These are phyloP conservation scores for Dactylis glomerata DNA, from an alignment of 176 grass and related monocot genomes.

Conservation along the genomic window DNA sequence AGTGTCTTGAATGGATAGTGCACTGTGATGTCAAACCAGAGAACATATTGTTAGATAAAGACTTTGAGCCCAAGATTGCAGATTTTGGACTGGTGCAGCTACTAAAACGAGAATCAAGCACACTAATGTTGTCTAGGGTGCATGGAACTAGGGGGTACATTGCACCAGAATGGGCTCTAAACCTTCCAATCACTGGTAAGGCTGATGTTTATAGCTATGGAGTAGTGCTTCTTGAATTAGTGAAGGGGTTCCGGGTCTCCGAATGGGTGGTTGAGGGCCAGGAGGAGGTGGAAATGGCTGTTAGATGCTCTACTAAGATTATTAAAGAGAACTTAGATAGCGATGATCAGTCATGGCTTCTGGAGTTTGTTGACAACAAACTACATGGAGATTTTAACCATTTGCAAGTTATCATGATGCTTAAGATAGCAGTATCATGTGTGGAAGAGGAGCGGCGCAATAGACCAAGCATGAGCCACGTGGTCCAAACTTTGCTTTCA, in stretches of 20 bases:
- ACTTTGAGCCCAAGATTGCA: conserved; percentile 52
- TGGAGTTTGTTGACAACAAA: conserved; percentile 38
- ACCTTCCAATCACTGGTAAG: conserved; percentile 54
- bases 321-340: conserved; percentile 36
- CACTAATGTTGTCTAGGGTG: conserved; percentile 30
- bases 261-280: conserved; percentile 9
- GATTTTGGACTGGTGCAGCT: conserved; percentile 69
- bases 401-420: conserved; percentile 19
- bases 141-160: conserved; percentile 69
- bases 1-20: conserved; percentile 63
- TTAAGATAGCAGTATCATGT: conserved; percentile 41
- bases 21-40: conserved; percentile 70
- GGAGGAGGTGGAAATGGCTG: conserved; percentile 17
- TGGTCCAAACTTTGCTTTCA: conserved; percentile 32
- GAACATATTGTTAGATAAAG: conserved; percentile 50
- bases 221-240: conserved; percentile 53
- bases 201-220: conserved; percentile 57
- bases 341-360: conserved; percentile 32
- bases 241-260: conserved; percentile 42
- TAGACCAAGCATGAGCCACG: conserved; percentile 38
- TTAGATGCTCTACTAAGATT: neutral
- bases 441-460: conserved; percentile 42
- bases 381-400: conserved; percentile 36
- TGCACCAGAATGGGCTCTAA: conserved; percentile 56
- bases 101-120: neutral